Evolutionary conservation across 2,329 filamentous ascomycete genomes (phyloP).

Genomic region (Neofusicoccum umdonicola): DNA sequence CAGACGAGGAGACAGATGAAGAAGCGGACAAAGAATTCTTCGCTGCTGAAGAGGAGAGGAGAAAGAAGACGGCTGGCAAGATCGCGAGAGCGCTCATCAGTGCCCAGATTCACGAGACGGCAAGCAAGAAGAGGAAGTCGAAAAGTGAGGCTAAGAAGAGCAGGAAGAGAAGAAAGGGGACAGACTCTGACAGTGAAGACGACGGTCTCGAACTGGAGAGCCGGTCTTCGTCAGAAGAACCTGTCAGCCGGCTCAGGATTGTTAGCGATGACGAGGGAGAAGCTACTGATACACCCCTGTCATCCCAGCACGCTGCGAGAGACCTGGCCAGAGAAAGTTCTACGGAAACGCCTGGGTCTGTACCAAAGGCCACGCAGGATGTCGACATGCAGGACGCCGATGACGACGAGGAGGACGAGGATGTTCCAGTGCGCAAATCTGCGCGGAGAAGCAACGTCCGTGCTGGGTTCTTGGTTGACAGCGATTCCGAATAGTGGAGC

Average conservation of each 20-base stretch:
- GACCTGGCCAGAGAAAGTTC: conserved; percentile 20
- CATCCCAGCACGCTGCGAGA: conserved; percentile 33
- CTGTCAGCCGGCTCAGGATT: conserved; percentile 21
- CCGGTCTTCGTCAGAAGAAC: conserved; percentile 27
- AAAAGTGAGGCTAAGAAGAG: conserved; percentile 24
- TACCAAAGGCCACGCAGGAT: conserved; percentile 20
- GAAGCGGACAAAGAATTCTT: conserved; percentile 76
- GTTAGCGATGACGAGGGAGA: conserved; percentile 31
- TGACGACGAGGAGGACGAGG: conserved; percentile 44
- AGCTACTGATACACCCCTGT: conserved; percentile 38
- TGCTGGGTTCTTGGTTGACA: conserved; percentile 46
- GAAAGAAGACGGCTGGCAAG: conserved; percentile 54
- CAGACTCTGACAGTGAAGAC: conserved; percentile 27
- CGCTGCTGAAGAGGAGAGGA: conserved; percentile 66
- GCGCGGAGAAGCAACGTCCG: conserved; percentile 35
- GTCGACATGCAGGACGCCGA: conserved; percentile 29
- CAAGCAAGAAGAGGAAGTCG: conserved; percentile 35
- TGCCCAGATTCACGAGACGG: conserved; percentile 29
- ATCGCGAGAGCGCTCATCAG: conserved; percentile 50
- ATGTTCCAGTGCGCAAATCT: conserved; percentile 33
- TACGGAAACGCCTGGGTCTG: neutral
- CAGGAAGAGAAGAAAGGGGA: conserved; percentile 34
- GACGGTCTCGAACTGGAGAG: conserved; percentile 27
- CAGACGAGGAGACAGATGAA: conserved; percentile 85
- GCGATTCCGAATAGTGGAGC: conserved; percentile 39